Evolutionary conservation across 2,329 filamentous ascomycete species (phyloP).

Genomic region (Botrytis fragariae): DNA sequence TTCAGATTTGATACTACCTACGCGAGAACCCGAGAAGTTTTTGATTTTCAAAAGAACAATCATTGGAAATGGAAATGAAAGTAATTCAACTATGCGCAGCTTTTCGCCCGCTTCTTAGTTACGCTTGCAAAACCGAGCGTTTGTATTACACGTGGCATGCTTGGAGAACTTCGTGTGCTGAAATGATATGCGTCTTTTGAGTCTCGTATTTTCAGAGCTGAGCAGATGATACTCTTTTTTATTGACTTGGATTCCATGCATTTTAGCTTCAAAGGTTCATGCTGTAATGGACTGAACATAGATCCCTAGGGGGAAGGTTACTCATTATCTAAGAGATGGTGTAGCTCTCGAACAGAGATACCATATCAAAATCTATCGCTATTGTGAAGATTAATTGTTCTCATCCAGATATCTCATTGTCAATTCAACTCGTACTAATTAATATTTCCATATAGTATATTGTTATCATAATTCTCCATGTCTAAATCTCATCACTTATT

Average conservation of each 20-base stretch:
- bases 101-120: not conserved
- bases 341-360: not conserved
- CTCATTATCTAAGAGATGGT: not conserved
- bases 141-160: not conserved
- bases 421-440: not conserved
- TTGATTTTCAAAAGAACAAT: not conserved
- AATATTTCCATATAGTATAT: not conserved
- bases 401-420: not conserved
- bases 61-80: not conserved
- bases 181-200: not conserved
- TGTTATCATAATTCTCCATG: not conserved
- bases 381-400: rapidly evolving
- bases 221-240: not conserved
- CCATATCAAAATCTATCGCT: not conserved
- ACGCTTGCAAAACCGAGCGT: not conserved
- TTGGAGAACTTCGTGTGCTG: not conserved
- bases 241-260: not conserved
- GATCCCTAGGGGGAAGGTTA: rapidly evolving
- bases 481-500: not conserved
- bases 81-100: not conserved
- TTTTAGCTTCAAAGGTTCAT: not conserved
- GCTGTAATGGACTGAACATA: not conserved
- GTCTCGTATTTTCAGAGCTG: not conserved
- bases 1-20: not conserved
- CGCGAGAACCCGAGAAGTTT: not conserved